Evolutionary conservation across 768 basidiomycete species (phyloP), one percentile per base, ranked within the genome.

Genomic region (Hericium coralloides): DNA sequence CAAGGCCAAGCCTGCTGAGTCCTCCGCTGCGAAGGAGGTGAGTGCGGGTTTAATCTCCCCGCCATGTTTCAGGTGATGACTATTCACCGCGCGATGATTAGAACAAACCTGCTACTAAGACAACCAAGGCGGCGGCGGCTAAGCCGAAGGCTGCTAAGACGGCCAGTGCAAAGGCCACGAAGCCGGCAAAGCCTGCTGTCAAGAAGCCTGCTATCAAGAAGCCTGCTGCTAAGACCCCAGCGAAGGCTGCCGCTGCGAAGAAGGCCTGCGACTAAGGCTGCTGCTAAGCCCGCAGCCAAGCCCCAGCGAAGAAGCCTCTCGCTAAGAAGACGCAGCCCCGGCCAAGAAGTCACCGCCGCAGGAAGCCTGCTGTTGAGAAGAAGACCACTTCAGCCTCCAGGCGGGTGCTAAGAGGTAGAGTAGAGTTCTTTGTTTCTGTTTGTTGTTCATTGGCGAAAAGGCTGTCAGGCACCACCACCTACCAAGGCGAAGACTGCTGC

Each of bases 381-480:
- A 67, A 59, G 53, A 23, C 56, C 10, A 56, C 63, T 26, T 26
- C 65, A 6, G 53, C 61, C 14, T 47, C 57, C 52, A 61, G 78
- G 67, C 74, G 81, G 37, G 81, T 1, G 81, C 79, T 9, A 89
- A 88, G 77, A 89, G 81, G 83, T 83, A 47, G 38, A 6, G 31
- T 62, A 59, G 0, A 20, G 17, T 38, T 36, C 12, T 22, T n/a
- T 57, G 36, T 20, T 37, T 51, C 52, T 51, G 15, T n/a, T 9
- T 53, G 23, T 50, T 53, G 17, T n/a, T 62, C 20, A 45, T 31
- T 62, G n/a, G 53, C 17, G 38, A 20, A n/a, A 62, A 85, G 84
- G 73, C 75, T 60, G 72, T 77, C 23, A 84, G 81, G 83, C 9
- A 71, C 74, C 0, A 73, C 71, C 12, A 63, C 78, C 77, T 38